These are phyloP conservation scores for Phytopythium mirpurense DNA, from an alignment of 352 stramenopile genomes.

Conservation along the genomic window DNA sequence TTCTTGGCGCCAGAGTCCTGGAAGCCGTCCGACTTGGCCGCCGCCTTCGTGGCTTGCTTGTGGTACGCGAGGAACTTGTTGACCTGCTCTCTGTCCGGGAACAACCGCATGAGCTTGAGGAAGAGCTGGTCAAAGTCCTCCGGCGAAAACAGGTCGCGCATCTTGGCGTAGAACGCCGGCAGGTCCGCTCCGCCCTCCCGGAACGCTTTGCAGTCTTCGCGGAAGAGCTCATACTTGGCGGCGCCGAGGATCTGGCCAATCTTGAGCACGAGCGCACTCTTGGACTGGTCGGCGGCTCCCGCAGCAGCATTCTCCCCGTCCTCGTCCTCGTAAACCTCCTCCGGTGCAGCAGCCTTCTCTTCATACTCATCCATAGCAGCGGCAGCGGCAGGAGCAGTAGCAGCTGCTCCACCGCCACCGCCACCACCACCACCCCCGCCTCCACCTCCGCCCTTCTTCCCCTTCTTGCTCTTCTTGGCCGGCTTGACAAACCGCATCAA, in stretches of 20 bases:
- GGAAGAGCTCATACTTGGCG: constrained; percentile 82
- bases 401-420: too few species aligned
- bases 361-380: constrained; percentile 27
- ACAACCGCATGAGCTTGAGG: constrained; percentile 70
- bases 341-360: constrained; percentile 34
- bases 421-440: too few species aligned
- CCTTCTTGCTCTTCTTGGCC: constrained; percentile 68
- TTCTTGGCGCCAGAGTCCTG: constrained; percentile 37
- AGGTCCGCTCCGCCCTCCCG: constrained; percentile 47
- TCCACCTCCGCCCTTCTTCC: constrained; percentile 29
- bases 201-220: constrained; percentile 71
- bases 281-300: constrained; percentile 32
- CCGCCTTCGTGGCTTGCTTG: constrained; percentile 38
- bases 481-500: constrained; percentile 76
- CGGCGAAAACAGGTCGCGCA: constrained; percentile 52
- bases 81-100: constrained; percentile 57
- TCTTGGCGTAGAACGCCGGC: constrained; percentile 71
- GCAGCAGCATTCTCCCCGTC: constrained; percentile 13
- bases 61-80: constrained; percentile 61
- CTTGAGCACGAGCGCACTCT: constrained; percentile 72
- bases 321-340: constrained; percentile 31
- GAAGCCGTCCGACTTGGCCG: constrained; percentile 30
- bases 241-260: constrained; percentile 75
- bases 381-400: background rate
- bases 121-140: constrained; percentile 73